Base-by-base conservation (phyloP, 768 basidiomycete species). In the Rhodotorula babjevae region DNA sequence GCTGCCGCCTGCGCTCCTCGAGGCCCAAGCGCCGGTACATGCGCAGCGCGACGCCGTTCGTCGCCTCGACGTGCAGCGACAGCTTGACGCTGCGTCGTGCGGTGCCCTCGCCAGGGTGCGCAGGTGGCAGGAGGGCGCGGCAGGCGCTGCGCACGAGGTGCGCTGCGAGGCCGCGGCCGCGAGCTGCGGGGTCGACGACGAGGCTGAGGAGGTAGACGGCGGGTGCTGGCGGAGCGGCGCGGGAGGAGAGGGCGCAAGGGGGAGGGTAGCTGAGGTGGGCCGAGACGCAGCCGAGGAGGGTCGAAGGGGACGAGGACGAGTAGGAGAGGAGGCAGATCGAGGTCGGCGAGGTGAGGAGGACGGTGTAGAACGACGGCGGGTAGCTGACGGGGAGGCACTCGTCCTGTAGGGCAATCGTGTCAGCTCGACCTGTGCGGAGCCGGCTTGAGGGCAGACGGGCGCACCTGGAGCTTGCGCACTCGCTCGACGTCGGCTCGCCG, bases 291-390 rank as follows among this genome's bases (percentile, higher is more conserved):
- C 70, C 70, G 47, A 67, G 56, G 12, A 63, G 21, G 23, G 55
- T 42, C 2, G 65, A 52, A 16, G 61, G 61, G 19, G 23, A 16
- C 1, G 59, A n/a, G 21, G 61, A 55, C 16, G 64, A 42, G 47
- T 46, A 50, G 21, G 65, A 65, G 61, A 66, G n/a, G 47, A 71
- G 55, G 56, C 65, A 71, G 65, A 67, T 49, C 8, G 70, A 71
- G 14, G 60, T 25, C 2, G 70, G 56, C 27, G 57, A 59, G 8
- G 65, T 59, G 47, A 71, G 61, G 36, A 71, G 61, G 25, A 50
- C n/a, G n/a, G 70, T 63, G 56, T 67, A 71, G 61, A 71, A 71
- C 12, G 56, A n/a, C 4, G 47, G 23, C 2, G 70, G 65, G 42
- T 59, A 71, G 29, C 27, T 15, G n/a, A 67, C 23, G 21, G 70